Percentiles rank a stretch among this genome's conserved stretches.
Conservation (phyloP, 208 protist genomes). For the Leishmania guyanensis region DNA sequence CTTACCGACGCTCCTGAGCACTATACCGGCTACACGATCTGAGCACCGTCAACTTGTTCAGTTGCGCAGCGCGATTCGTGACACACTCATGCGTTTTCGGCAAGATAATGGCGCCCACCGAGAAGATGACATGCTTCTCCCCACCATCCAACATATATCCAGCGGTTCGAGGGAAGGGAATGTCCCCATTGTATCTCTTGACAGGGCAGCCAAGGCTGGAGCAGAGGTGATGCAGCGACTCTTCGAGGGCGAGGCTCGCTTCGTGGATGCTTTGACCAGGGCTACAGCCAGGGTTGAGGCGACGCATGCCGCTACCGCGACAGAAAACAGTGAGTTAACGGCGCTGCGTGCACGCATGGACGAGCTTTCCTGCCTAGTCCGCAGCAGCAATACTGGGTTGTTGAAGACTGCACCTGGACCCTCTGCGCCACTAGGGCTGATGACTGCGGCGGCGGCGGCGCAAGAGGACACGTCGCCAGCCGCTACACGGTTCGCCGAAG, state of each 20-base stretch:
- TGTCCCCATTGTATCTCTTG: background rate
- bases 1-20: conserved; percentile 5
- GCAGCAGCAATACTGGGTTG: background rate
- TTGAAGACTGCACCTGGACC: background rate
- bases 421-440: background rate
- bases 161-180: background rate
- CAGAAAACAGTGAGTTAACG: conserved; percentile 9
- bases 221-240: conserved; percentile 5
- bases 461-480: background rate
- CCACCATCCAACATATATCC: background rate
- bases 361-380: conserved; percentile 12
- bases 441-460: background rate
- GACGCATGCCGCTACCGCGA: background rate
- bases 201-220: background rate
- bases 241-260: background rate
- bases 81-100: background rate
- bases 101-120: background rate
- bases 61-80: conserved; percentile 2
- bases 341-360: conserved; percentile 20
- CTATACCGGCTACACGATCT: background rate
- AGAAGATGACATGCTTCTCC: background rate
- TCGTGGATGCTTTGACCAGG: conserved; percentile 21
- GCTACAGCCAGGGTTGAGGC: background rate
- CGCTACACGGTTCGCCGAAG: conserved; percentile 18
- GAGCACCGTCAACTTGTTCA: conserved; percentile 8